Percentiles rank a stretch among this genome's conserved stretches.
Conservation (phyloP, 352 stramenopile genomes). For the Plasmopara viticola region DNA sequence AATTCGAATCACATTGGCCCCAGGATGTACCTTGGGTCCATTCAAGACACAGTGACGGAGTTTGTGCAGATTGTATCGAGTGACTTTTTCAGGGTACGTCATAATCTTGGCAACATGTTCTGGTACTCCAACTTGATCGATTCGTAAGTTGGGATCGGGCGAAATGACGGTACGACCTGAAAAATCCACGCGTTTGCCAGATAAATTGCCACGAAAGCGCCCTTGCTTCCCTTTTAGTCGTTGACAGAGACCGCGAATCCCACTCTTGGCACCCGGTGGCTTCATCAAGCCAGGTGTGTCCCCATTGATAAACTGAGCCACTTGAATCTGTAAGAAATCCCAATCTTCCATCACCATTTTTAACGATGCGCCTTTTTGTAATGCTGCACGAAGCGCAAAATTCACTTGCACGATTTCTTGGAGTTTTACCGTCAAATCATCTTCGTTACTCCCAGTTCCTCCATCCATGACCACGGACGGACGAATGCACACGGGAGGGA, state of each 20-base stretch:
- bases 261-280: conserved; percentile 89
- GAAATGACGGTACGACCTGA: conserved; percentile 99
- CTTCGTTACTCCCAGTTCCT: conserved; percentile 93
- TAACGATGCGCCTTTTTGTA: conserved; percentile 93
- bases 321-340: conserved; percentile 97
- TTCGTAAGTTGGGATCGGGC: conserved; percentile 96
- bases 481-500: conserved; percentile 98
- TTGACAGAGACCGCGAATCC: conserved; percentile 97
- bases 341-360: conserved; percentile 99
- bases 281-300: conserved; percentile 96
- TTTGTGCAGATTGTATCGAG: conserved; percentile 97
- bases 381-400: conserved; percentile 89
- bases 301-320: conserved; percentile 98
- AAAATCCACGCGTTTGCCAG: conserved; percentile 99
- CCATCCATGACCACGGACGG: conserved; percentile 98
- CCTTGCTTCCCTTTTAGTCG: conserved; percentile 97
- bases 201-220: conserved; percentile 98
- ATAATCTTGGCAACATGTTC: conserved; percentile 95
- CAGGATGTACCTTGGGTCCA: conserved; percentile 93
- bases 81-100: conserved; percentile 98
- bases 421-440: conserved; percentile 98
- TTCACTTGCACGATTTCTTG: conserved; percentile 99
- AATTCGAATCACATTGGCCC: conserved; percentile 92
- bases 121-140: conserved; percentile 94
- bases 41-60: conserved; percentile 93